phyloP scores from a whole-genome alignment of 2,329 filamentous ascomycete genomes.

The Pseudogymnoascus destructans region DNA sequence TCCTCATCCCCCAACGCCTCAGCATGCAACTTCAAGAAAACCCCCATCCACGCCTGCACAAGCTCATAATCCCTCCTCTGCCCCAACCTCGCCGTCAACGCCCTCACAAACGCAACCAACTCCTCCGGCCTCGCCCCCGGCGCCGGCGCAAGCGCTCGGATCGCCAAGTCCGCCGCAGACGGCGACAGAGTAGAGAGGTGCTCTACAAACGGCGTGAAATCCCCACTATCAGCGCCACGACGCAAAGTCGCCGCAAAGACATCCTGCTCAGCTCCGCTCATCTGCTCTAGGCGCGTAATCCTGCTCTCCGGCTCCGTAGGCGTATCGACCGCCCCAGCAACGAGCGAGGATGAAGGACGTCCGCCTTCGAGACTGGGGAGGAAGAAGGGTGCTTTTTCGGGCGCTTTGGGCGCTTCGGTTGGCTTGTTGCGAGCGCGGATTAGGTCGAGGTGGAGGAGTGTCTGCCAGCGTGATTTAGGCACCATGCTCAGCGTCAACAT shows the following conservation, averaged over 20 bases:
- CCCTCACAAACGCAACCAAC: slow-evolving; percentile 65
- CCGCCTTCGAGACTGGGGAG: slow-evolving; percentile 49
- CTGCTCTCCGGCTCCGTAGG: slow-evolving; percentile 20
- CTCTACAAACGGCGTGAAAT: slow-evolving; percentile 58
- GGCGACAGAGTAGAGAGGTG: slow-evolving; percentile 73
- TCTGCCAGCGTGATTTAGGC: slow-evolving; percentile 88
- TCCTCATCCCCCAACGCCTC: slow-evolving; percentile 46
- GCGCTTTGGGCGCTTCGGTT: slow-evolving; percentile 76
- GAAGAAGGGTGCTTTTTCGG: slow-evolving; percentile 94
- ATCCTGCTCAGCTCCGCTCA: slow-evolving; percentile 31
- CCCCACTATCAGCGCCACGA: slow-evolving; percentile 37
- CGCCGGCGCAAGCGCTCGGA: slow-evolving; percentile 58
- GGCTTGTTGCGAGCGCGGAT: slow-evolving; percentile 91
- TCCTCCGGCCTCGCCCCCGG: slow-evolving; percentile 43
- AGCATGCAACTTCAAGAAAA: slow-evolving; percentile 71
- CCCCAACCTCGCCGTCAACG: slow-evolving; percentile 57
- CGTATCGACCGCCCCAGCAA: slow-evolving; percentile 17
- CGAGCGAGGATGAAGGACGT: slow-evolving; percentile 18
- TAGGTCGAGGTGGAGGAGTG: slow-evolving; percentile 76
- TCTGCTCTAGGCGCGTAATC: slow-evolving; percentile 24
- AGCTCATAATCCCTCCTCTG: slow-evolving; percentile 78
- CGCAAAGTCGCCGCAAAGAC: slow-evolving; percentile 45
- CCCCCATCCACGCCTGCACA: slow-evolving; percentile 93
- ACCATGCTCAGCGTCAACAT: slow-evolving; percentile 84
- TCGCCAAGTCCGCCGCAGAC: slow-evolving; percentile 76